A percentile compares a stretch with the other conserved stretches of the same genome.
Evolutionary conservation across 2,329 filamentous ascomycete genomes (phyloP).

Genomic region (Microcera coccophila): DNA sequence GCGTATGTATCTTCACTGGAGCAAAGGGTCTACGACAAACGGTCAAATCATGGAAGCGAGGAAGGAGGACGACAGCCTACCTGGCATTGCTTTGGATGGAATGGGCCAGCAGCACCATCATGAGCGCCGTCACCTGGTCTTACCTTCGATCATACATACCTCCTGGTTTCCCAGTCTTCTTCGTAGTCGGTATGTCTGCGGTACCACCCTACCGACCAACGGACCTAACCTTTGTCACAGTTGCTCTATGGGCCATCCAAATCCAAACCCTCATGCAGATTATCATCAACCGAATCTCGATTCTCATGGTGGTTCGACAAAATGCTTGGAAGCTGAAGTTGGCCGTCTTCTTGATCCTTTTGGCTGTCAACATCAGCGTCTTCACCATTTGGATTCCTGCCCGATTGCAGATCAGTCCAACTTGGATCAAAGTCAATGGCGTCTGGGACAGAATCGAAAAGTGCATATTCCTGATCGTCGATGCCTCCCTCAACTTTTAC

Average conservation of each 20-base stretch:
- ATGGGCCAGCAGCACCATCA: slow-evolving; percentile 22
- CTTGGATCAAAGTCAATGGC: slow-evolving; percentile 43
- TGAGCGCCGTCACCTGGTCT: slow-evolving; percentile 27
- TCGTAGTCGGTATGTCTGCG: slow-evolving; percentile 14
- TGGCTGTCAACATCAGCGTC: slow-evolving; percentile 48
- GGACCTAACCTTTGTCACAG: slow-evolving; percentile 3
- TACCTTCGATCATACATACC: slow-evolving; percentile 22
- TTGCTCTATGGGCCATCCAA: slow-evolving; percentile 38
- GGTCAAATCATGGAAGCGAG: slow-evolving; percentile 22
- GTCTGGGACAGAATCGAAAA: slow-evolving; percentile 54
- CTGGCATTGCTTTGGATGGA: slow-evolving; percentile 24
- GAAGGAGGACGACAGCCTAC: slow-evolving; percentile 19
- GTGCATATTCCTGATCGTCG: slow-evolving; percentile 47
- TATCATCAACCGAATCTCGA: slow-evolving; percentile 52
- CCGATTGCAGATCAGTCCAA: slow-evolving; percentile 39
- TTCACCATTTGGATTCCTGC: slow-evolving; percentile 54
- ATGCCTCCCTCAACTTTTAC: slow-evolving; percentile 48
- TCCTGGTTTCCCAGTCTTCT: slow-evolving; percentile 24
- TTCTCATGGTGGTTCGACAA: slow-evolving; percentile 41
- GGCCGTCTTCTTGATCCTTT: slow-evolving; percentile 41
- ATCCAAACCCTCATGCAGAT: slow-evolving; percentile 52
- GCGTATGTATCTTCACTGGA: slow-evolving; percentile 24
- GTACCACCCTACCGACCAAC: neutral
- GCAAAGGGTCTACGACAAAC: slow-evolving; percentile 22
- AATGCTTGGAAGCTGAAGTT: slow-evolving; percentile 41